Evolutionary conservation across 345 rosid genomes (phyloP).

Genomic region (Atalantia buxifolia): DNA sequence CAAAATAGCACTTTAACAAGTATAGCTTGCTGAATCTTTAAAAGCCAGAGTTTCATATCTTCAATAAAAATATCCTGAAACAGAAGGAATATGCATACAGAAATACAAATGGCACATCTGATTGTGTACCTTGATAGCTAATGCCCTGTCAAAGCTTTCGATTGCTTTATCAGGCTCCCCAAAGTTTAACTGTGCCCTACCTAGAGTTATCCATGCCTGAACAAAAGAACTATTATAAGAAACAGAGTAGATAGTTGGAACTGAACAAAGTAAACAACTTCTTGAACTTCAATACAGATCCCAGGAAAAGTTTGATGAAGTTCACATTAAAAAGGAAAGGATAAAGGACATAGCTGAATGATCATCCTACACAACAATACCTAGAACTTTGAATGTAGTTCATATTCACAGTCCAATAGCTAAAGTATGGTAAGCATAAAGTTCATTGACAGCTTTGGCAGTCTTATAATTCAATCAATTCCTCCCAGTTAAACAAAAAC

Average conservation of each 20-base stretch:
- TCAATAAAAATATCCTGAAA: neutral
- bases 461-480: neutral
- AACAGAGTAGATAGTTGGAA: neutral
- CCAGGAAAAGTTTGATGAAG: neutral
- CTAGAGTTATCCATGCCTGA: slow-evolving; percentile 93
- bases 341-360: neutral
- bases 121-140: slow-evolving; percentile 55
- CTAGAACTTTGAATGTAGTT: neutral
- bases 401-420: neutral
- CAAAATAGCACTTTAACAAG: neutral
- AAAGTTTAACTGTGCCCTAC: slow-evolving; percentile 89
- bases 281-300: neutral
- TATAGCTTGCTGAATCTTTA: neutral
- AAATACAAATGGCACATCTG: neutral
- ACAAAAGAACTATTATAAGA: slow-evolving; percentile 7
- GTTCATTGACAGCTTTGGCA: neutral
- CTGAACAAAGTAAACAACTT: neutral
- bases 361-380: neutral
- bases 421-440: too few species aligned
- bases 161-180: slow-evolving; percentile 89
- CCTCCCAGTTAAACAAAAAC: neutral
- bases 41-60: neutral
- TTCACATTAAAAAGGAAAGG: neutral
- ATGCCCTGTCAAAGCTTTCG: slow-evolving; percentile 65
- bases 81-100: neutral